Percentiles rank a stretch among this genome's conserved stretches.
phyloP scores from a whole-genome alignment of 2,329 filamentous ascomycete genomes.

The Pyrenophora seminiperda region DNA sequence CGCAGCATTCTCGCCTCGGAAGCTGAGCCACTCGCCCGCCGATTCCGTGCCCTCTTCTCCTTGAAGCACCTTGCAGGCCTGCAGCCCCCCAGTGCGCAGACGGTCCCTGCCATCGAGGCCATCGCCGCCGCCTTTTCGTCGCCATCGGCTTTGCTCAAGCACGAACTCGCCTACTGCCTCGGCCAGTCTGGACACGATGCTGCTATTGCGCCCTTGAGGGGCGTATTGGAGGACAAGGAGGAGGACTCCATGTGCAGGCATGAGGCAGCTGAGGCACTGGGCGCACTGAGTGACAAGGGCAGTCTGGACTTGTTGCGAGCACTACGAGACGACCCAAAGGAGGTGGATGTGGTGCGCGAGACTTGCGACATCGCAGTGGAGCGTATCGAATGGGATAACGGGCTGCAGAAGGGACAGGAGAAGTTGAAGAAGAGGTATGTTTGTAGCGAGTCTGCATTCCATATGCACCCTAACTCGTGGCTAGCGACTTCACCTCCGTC shows the following conservation, averaged over 20 bases:
- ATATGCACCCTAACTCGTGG: constrained; percentile 17
- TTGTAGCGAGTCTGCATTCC: background rate
- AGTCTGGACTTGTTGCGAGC: constrained; percentile 75
- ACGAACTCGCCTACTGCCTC: constrained; percentile 95
- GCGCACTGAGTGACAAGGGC: constrained; percentile 76
- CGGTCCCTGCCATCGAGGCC: constrained; percentile 70
- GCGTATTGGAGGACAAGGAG: constrained; percentile 74
- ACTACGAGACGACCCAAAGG: constrained; percentile 74
- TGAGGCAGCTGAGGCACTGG: constrained; percentile 93
- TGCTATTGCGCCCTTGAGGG: constrained; percentile 72
- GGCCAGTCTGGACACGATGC: constrained; percentile 83
- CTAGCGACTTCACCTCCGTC: constrained; percentile 90
- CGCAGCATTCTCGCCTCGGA: constrained; percentile 81
- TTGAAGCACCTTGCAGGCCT: constrained; percentile 88
- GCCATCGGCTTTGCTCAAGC: constrained; percentile 87
- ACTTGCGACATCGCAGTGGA: constrained; percentile 97
- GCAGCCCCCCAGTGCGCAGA: constrained; percentile 60
- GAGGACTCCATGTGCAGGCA: constrained; percentile 96
- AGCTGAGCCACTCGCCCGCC: constrained; percentile 77
- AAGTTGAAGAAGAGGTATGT: constrained; percentile 78
- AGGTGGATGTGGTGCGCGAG: constrained; percentile 83
- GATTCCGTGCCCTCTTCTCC: constrained; percentile 96
- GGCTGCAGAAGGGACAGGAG: constrained; percentile 63
- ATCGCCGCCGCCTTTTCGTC: constrained; percentile 88
- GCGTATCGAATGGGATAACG: constrained; percentile 88